A percentile compares a stretch with the other conserved stretches of the same genome.
These are phyloP conservation scores for Cyphellophora europaea DNA, from an alignment of 2,329 filamentous ascomycete species.

Conservation along the genomic window DNA sequence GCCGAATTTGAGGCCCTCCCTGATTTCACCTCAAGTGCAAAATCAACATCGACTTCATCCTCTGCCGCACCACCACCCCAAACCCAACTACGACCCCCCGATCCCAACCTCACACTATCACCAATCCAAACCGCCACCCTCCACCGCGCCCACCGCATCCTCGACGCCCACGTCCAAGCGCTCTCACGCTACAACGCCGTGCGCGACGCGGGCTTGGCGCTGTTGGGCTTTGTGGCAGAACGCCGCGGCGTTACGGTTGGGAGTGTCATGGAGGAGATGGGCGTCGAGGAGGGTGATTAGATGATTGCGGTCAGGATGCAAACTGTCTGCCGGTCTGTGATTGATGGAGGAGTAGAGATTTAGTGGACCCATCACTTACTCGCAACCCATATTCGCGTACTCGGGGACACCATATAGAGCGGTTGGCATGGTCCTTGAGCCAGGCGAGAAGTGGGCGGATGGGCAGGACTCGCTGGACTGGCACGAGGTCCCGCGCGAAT, in stretches of 20 bases:
- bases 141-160: conserved; percentile 38
- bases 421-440: no score
- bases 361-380: not conserved
- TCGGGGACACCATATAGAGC: no score
- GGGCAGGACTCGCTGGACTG: no score
- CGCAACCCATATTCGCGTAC: not conserved
- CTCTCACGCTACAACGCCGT: conserved; percentile 64
- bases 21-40: not conserved
- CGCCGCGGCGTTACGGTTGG: conserved; percentile 11
- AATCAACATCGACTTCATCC: not conserved
- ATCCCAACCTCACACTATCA: not conserved
- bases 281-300: conserved; percentile 2
- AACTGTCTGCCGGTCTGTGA: not conserved
- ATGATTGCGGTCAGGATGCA: not conserved
- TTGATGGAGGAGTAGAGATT: not conserved
- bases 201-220: conserved; percentile 56
- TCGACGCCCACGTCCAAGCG: conserved; percentile 54
- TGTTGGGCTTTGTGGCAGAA: conserved; percentile 61
- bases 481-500: no score
- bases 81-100: no score
- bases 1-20: not conserved
- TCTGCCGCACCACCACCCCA: not conserved
- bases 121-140: not conserved
- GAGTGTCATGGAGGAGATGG: conserved; percentile 11
- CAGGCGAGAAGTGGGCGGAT: no score